Evolutionary conservation across 257 asterid species (phyloP), one percentile per base, ranked within the genome.

Genomic region (Gentiana macrophylla): DNA sequence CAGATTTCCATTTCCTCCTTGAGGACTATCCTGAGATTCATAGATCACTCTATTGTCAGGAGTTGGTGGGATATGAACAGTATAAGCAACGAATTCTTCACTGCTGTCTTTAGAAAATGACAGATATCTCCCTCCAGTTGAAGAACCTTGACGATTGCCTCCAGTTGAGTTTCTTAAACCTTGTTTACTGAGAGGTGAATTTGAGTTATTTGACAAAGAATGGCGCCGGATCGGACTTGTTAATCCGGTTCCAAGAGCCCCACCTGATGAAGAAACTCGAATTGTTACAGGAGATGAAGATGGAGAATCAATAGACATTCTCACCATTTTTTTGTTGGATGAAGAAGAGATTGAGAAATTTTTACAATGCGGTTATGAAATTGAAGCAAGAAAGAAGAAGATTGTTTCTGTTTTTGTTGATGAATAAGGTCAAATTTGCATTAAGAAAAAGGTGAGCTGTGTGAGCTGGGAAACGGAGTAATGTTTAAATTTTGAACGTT

Each of bases 61-160:
- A 4, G 95, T 91, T 1, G 79, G 81, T n/a, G 98, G 97, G 32
- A 87, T 83, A 2, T 91, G 98, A 35, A 91, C 98, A 0, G 95
- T 87, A 74, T 91, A 91, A 4, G 88, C 92, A 0, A 83, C 94
- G 57, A 69, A 84, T 50, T 91, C 96, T 1, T 90, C 96, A 0
- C 74, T 49, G 62, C 86, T 76, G 61, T 86, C 94, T 65, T 83
- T 85, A 2, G 92, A 77, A 60, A 84, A 59, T 8, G 95, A 78
- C 13, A 91, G 85, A 59, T 77, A 79, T 52, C 95, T 73, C 12
- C 80, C 84, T 1, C 82, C 80, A 3, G 49, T 24, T 34, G 76
- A 56, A 51, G 86, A 69, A 59, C 66, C 65, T 37, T 77, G 67
- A 37, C 83, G 79, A 32, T 68, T 74, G 12, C 68, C 80, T 50